Base-by-base conservation (phyloP, 345 rosid species). In the Arabidopsis suecica region DNA sequence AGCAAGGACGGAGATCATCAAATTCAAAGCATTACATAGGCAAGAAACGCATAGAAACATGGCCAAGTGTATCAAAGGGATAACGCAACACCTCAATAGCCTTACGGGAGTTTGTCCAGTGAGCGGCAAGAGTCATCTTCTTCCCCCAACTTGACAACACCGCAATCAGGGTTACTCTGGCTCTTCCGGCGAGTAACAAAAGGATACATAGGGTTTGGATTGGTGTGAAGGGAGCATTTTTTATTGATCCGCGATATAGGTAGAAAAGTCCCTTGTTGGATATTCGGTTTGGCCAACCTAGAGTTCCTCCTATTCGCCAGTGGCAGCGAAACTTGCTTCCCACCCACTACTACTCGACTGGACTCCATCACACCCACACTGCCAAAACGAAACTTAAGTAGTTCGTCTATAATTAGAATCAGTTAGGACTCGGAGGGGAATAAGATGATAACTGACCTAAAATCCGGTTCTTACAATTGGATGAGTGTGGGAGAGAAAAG, bases 141-240 rank as follows among this genome's bases (percentile, higher is more conserved):
- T 53, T 81, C 73, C 36, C 44, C 81, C 48, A 44, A 68, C 57
- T 78, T 77, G 55, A 74, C 41, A 67, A 80, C 69, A 48, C 83
- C 83, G 45, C 58, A 82, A 20, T 79, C 89, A 60, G 90, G 75
- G 72, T 82, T 83, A 25, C 49, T 54, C 73, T 83, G 89, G 80
- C 74, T 87, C 56, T 86, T 81, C 22, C 75, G 49, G 54, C 56
- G 75, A 60, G 65, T 65, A 76, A 78, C 73, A 62, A 75, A 63
- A 1, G 85, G 84, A 18, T 79, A 81, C 32, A 65, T 20, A 20
- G 58, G 76, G 60, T 33, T 58, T 74, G 70, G 69, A 51, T 62
- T 78, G 67, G 54, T 63, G 71, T 69, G 56, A 36, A 61, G 72
- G 37, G 68, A 23, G 65, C 58, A 23, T 5, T 67, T 22, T 67